phyloP scores from a whole-genome alignment of 164 flowering plant genomes.

The Brasenia schreberi region DNA sequence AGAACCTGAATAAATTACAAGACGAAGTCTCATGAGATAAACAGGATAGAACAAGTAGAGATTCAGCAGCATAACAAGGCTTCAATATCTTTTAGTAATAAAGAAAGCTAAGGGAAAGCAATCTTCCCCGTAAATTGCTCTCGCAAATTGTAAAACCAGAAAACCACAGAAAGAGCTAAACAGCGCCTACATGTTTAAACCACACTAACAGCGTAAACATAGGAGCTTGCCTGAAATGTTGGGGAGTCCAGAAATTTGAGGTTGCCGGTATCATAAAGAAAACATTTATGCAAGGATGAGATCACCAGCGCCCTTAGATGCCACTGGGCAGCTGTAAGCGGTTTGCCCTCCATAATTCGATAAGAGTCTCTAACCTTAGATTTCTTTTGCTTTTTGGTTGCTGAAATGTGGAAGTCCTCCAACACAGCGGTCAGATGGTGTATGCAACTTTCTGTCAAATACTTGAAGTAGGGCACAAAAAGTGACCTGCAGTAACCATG shows the following conservation, averaged over 20 bases:
- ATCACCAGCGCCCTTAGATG: constrained; percentile 63
- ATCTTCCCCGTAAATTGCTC: too few species aligned
- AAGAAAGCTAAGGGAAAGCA: too few species aligned
- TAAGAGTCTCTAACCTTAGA: constrained; percentile 32
- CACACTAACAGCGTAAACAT: background rate
- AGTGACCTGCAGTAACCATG: constrained; percentile 44
- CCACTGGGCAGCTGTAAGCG: constrained; percentile 40
- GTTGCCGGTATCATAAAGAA: constrained; percentile 69
- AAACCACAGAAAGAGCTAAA: too few species aligned
- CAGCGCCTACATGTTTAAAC: too few species aligned
- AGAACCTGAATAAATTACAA: constrained; percentile 31
- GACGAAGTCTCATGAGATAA: too few species aligned
- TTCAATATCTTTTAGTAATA: too few species aligned
- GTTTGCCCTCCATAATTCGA: constrained; percentile 9
- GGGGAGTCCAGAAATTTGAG: constrained; percentile 64
- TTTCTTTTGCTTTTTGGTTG: constrained; percentile 56
- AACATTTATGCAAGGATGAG: constrained; percentile 74
- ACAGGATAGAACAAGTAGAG: too few species aligned
- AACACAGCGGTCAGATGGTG: constrained; percentile 35
- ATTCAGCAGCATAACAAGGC: too few species aligned
- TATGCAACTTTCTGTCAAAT: constrained; percentile 49
- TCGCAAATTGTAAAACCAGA: too few species aligned
- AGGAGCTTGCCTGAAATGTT: constrained; percentile 52
- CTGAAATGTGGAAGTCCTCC: constrained; percentile 13
- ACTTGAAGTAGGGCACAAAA: constrained; percentile 92